Evolutionary conservation across 345 rosid species (phyloP).

Genomic region (Salix arbutifolia): DNA sequence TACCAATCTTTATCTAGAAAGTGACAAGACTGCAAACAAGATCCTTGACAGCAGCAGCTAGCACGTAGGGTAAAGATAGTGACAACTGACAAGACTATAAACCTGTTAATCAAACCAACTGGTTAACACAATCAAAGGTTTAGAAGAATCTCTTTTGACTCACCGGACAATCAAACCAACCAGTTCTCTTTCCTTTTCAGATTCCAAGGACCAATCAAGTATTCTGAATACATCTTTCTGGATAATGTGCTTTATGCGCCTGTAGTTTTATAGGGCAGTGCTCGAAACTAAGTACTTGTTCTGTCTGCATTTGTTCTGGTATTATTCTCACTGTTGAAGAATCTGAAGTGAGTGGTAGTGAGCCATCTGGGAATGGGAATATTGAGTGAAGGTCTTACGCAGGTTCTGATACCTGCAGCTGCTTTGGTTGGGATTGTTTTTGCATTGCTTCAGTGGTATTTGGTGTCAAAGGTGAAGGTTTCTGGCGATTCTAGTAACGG

Average conservation of each 20-base stretch:
- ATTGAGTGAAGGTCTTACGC: conserved; percentile 46
- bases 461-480: conserved; percentile 55
- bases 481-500: conserved; percentile 31
- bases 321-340: neutral
- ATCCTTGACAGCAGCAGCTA: conserved; percentile 5
- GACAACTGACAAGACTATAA: conserved; percentile 11
- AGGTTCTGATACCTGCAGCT: conserved; percentile 45
- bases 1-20: conserved; percentile 1
- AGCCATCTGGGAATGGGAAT: conserved; percentile 32
- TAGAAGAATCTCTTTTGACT: neutral
- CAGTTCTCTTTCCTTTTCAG: conserved; percentile 19
- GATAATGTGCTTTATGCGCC: conserved; percentile 1
- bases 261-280: neutral
- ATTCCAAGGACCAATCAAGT: conserved; percentile 17
- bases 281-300: neutral
- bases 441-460: conserved; percentile 63
- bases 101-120: conserved; percentile 36
- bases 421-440: conserved; percentile 56
- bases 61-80: conserved; percentile 13
- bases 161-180: conserved; percentile 45
- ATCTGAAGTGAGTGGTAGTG: neutral
- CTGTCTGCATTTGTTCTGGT: conserved; percentile 4
- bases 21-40: neutral
- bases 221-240: conserved; percentile 12
- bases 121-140: conserved; percentile 13